phyloP scores from a whole-genome alignment of 2,329 filamentous ascomycete genomes.

The Zymoseptoria pseudotritici region DNA sequence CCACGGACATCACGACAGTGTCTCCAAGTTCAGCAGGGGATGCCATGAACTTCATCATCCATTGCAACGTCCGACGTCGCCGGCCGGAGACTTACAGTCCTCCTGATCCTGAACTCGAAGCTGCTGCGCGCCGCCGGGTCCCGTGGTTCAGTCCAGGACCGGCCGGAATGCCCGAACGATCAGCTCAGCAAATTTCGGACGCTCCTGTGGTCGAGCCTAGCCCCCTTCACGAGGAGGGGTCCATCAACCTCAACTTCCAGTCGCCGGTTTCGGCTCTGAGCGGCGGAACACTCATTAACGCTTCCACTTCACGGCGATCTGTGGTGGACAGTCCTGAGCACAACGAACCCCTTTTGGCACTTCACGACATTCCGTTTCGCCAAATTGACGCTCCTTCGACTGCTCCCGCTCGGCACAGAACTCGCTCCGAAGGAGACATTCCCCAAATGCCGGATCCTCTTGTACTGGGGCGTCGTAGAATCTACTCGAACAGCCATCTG shows the following conservation, averaged over 20 bases:
- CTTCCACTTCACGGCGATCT: background rate
- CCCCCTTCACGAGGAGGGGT: background rate
- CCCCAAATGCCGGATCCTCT: background rate
- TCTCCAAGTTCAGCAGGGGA: background rate
- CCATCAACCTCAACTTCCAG: background rate
- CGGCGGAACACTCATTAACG: background rate
- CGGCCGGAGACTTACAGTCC: background rate
- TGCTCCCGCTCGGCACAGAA: background rate
- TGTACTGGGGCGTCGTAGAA: background rate
- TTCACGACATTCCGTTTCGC: background rate
- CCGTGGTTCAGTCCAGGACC: background rate
- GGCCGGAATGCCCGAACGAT: background rate
- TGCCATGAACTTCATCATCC: background rate
- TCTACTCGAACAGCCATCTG: background rate
- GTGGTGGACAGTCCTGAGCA: background rate
- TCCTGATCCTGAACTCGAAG: background rate
- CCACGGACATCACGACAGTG: background rate
- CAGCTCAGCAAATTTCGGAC: background rate
- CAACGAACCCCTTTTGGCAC: background rate
- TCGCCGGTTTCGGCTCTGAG: background rate
- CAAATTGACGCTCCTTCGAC: background rate
- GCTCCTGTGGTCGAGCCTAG: background rate
- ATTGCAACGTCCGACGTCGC: background rate
- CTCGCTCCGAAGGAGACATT: background rate
- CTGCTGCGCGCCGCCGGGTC: background rate